Evolutionary conservation across 352 stramenopile genomes (phyloP).

Genomic region (Globisporangium emineosum): DNA sequence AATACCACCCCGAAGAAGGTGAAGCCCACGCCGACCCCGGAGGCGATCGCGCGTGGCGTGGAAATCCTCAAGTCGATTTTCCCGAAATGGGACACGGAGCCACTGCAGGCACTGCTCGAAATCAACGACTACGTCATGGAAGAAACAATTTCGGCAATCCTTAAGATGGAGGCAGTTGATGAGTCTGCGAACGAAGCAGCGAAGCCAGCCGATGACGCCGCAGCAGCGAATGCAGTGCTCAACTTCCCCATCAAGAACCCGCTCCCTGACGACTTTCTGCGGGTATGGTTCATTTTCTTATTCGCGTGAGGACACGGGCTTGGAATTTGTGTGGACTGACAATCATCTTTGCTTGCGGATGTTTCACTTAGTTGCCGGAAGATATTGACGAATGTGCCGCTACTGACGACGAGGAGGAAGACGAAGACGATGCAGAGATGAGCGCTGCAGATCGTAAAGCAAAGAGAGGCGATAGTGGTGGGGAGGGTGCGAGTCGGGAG

Average conservation of each 20-base stretch:
- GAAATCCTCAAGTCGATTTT: constrained; percentile 83
- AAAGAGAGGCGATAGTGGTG: constrained; percentile 22
- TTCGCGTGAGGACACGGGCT: neutral
- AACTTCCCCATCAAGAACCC: constrained; percentile 63
- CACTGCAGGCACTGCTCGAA: constrained; percentile 71
- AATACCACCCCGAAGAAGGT: constrained; percentile 6
- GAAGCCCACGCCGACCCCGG: constrained; percentile 30
- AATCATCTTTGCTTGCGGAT: constrained; percentile 3
- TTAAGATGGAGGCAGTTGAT: constrained; percentile 73
- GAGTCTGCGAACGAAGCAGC: constrained; percentile 15
- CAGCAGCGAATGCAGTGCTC: constrained; percentile 5
- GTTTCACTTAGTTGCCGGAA: constrained; percentile 41
- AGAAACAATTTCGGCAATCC: constrained; percentile 70
- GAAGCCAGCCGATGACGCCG: constrained; percentile 1
- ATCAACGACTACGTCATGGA: constrained; percentile 79
- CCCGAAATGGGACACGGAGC: constrained; percentile 67
- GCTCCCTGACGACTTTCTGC: constrained; percentile 75
- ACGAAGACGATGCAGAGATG: constrained; percentile 13
- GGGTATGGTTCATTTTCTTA: constrained; percentile 26
- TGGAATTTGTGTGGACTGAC: constrained; percentile 1
- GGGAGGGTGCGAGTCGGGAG: constrained; percentile 40
- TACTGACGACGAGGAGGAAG: constrained; percentile 23
- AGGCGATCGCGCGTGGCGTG: constrained; percentile 51
- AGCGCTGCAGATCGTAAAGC: constrained; percentile 1
- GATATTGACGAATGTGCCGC: constrained; percentile 27